Base-by-base conservation (phyloP, 2,329 filamentous ascomycete species). In the Botrytis byssoidea region DNA sequence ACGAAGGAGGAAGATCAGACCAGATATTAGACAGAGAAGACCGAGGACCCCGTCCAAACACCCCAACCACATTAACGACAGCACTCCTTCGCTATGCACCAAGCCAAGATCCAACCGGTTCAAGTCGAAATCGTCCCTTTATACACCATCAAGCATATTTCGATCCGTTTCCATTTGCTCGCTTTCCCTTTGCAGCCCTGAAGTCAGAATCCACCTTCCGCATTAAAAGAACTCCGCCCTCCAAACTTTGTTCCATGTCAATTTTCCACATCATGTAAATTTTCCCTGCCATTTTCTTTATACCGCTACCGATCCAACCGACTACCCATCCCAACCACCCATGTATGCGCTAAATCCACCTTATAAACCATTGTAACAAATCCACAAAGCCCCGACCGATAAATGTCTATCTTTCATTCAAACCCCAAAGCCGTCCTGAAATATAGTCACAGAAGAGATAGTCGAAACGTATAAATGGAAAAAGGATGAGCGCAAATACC, bases 191-290 rank as follows among this genome's bases (percentile, higher is more conserved):
- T 68, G 63, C 71, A 72, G 35, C 66, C 75, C 71, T 70, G 67
- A 74, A 69, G 76, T 75, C 77, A 78, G 74, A 77, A 76, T 75
- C 73, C 77, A 75, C 77, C 78, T 78, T 79, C 80, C 79, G 79
- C 80, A 81, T 81, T 78, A 81, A 81, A 75, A 80, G 76, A 80
- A 80, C 79, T 81, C 80, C 79, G 77, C 77, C 76, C 78, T 78
- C 78, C 71, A 40, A 63, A 73, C 71, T 70, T 63, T 63, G 65
- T 75, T 77, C 77, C 77, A 77, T 64, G 22, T 74, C 63, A 74
- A 77, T 74, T 77, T 71, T 74, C 75, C 78, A 79, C 77, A 76
- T 78, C 79, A 75, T 78, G 64, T 75, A 71, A 65, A 74, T 73
- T 76, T 77, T 76, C 75, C 77, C 67, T 73, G 48, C 73, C 46